A percentile compares a stretch with the other conserved stretches of the same genome.
These are phyloP conservation scores for Haplosporangium sp. DNA, from an alignment of 371 early-diverging fungal genomes.

Conservation along the genomic window DNA sequence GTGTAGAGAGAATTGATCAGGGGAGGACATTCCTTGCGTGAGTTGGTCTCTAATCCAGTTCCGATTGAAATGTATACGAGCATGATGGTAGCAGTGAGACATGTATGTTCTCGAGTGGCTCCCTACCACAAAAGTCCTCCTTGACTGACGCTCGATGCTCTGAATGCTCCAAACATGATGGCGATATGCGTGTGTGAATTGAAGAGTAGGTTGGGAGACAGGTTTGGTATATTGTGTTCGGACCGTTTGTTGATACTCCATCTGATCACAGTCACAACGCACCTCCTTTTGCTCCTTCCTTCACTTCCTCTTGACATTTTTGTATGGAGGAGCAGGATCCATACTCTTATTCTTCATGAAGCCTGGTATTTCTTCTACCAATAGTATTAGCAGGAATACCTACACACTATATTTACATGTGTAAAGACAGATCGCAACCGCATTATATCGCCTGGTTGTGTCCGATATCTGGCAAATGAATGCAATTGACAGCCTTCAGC, in stretches of 20 bases:
- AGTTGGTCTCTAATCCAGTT: no score
- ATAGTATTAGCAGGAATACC: no score
- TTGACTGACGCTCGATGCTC: slow-evolving; percentile 71
- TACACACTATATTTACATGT: no score
- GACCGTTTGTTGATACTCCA: slow-evolving; percentile 1
- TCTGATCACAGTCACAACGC: not conserved
- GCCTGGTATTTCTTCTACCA: not conserved
- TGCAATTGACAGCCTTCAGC: not conserved
- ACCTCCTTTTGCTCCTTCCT: not conserved
- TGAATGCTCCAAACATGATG: slow-evolving; percentile 83
- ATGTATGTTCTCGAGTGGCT: not conserved
- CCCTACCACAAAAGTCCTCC: slow-evolving; percentile 78
- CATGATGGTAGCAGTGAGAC: no score
- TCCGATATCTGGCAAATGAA: no score
- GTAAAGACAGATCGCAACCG: no score
- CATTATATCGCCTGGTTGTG: no score
- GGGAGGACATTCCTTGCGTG: not conserved
- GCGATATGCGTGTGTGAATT: slow-evolving; percentile 1
- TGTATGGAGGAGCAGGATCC: not conserved
- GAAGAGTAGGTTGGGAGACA: not conserved
- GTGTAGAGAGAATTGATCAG: not conserved
- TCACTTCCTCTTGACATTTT: not conserved
- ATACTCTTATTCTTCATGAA: no score
- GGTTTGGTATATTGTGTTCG: not conserved
- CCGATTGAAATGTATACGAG: no score